phyloP scores from a whole-genome alignment of 2,329 filamentous ascomycete genomes.

The Calycina marina region DNA sequence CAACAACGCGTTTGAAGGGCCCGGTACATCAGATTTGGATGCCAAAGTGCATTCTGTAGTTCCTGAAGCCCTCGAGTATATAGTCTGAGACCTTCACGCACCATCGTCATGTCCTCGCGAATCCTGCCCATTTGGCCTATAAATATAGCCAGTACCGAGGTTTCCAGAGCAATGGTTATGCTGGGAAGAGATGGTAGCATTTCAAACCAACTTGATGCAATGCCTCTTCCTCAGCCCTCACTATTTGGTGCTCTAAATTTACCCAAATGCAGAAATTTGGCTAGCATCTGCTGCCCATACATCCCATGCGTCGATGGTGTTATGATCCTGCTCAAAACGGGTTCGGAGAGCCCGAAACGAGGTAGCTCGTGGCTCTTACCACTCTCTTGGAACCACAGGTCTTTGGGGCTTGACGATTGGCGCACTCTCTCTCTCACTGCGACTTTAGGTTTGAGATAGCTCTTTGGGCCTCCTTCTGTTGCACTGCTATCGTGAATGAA shows the following conservation, averaged over 20 bases:
- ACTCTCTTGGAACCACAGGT: no score
- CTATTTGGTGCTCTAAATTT: background rate
- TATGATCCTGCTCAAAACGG: background rate
- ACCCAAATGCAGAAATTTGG: background rate
- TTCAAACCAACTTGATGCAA: background rate
- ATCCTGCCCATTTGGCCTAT: background rate
- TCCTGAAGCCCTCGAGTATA: background rate
- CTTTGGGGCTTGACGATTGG: no score
- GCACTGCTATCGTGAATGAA: slow-evolving; percentile 10
- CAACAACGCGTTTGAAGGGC: background rate
- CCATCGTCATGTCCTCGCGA: background rate
- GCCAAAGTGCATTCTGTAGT: background rate
- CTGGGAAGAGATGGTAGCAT: background rate
- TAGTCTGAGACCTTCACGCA: background rate
- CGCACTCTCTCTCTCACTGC: background rate
- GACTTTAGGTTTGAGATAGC: background rate
- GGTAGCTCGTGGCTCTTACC: background rate
- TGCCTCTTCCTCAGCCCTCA: background rate
- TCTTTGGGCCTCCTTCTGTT: background rate
- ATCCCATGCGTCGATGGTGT: background rate
- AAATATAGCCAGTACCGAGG: background rate
- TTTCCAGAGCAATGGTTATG: background rate
- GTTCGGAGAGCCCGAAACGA: background rate
- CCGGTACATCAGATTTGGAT: background rate
- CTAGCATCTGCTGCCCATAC: background rate